Evolutionary conservation across 371 early-diverging fungal species (phyloP), one percentile per base, ranked within the genome.

Genomic region (Catenaria anguillulae): DNA sequence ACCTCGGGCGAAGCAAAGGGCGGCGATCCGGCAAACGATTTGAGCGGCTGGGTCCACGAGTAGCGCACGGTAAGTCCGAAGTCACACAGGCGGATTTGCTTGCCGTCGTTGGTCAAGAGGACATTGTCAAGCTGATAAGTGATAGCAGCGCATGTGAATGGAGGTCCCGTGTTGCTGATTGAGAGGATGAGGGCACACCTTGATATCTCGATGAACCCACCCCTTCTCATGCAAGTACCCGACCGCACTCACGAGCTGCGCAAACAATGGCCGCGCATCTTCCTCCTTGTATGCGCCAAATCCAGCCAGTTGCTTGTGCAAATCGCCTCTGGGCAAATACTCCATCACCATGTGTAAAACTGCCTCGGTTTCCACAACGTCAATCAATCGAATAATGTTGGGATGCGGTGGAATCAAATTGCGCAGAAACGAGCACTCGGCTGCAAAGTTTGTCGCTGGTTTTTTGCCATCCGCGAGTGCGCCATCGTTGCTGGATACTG

Each of bases 51-150:
- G 24, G 76, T 73, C 5, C 77, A 80, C 31, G 83, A 83, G 65
- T 82, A 87, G 48, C 90, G 83, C 54, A 88, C 89, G n/a, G 88
- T 83, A 55, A 93, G 72, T 0, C 95, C 95, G 73, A 93, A 93
- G 65, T 93, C 95, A 24, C 87, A 79, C 29, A 89, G 73, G 61
- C 80, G 83, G 55, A 84, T 24, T 12, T 15, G 15, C 29, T 8
- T 13, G 0, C 29, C 52, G 52, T 26, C 17, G 17, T 13, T 3
- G 6, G 33, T 12, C 15, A 29, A 1, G 0, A 50, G 52, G 29
- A 50, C 15, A 6, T 29, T 50, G 31, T 50, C 52, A 2, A 31
- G 31, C 29, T 48, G n/a, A n/a, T 19, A 0, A 26, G n/a, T n/a
- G n/a, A n/a, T n/a, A n/a, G n/a, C n/a, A n/a, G n/a, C n/a, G n/a